These are phyloP conservation scores for Puccinia polysora DNA, from an alignment of 1,284 basidiomycete genomes.

Conservation along the genomic window DNA sequence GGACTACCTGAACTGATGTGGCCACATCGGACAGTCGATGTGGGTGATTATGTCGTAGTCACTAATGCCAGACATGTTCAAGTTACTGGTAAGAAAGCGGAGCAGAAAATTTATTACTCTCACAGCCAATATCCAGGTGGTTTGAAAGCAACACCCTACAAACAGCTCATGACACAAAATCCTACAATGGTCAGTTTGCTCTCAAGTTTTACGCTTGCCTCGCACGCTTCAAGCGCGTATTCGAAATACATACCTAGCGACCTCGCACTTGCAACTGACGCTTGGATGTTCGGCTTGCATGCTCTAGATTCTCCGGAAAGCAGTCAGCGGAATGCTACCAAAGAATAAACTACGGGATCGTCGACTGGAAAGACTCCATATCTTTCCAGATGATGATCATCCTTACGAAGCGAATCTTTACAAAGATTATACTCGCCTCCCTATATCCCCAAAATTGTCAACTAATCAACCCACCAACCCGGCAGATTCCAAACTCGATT, in stretches of 20 bases:
- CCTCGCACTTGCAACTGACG: background rate
- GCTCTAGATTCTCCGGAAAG: constrained; percentile 79
- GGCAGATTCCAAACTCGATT: no score
- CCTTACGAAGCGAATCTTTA: constrained; percentile 51
- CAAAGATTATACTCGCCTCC: constrained; percentile 36
- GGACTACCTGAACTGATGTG: background rate
- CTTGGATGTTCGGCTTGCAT: background rate
- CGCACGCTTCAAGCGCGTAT: no score
- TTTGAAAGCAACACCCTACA: constrained; percentile 80
- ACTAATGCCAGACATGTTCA: constrained; percentile 79
- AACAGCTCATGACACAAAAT: constrained; percentile 72
- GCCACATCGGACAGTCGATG: constrained; percentile 58
- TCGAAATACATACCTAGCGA: background rate
- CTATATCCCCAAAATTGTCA: no score
- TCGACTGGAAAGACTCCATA: constrained; percentile 73
- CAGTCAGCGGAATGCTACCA: constrained; percentile 91
- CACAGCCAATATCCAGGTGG: constrained; percentile 93
- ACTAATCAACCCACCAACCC: no score
- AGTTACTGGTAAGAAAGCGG: constrained; percentile 82
- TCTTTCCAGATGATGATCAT: constrained; percentile 62
- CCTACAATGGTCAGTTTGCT: constrained; percentile 75
- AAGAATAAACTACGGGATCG: constrained; percentile 88
- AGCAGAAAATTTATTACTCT: constrained; percentile 80
- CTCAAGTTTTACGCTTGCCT: no score
- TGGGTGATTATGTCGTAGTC: constrained; percentile 95